Evolutionary conservation across 2,329 filamentous ascomycete genomes (phyloP).

Genomic region (Aspergillus fumigatus): DNA sequence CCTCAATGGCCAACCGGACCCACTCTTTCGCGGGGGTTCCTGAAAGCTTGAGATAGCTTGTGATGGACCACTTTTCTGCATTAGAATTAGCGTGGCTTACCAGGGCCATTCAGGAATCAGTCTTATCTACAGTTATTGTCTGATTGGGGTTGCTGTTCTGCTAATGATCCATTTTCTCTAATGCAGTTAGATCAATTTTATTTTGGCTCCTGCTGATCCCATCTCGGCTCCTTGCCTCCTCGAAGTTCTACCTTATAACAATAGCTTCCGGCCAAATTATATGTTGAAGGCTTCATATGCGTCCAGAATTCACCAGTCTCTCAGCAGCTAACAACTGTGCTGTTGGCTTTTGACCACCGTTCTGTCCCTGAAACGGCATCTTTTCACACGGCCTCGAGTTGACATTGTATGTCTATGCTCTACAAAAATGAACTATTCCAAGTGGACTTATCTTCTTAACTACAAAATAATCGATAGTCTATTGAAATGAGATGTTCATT

Average conservation of each 20-base stretch:
- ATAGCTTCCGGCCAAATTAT: too few species aligned
- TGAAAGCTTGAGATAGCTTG: conserved; percentile 10
- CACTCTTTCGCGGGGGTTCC: background rate
- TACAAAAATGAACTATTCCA: background rate
- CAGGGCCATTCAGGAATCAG: background rate
- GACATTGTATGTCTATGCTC: background rate
- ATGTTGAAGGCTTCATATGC: background rate
- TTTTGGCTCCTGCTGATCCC: too few species aligned
- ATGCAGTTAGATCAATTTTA: background rate
- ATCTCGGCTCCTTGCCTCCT: too few species aligned
- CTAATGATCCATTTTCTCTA: background rate
- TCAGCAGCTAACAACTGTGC: background rate
- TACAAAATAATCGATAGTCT: too few species aligned
- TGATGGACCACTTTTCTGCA: background rate
- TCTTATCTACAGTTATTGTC: background rate
- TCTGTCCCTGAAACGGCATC: background rate
- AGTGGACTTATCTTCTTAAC: too few species aligned
- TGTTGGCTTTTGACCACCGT: too few species aligned
- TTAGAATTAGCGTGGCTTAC: background rate
- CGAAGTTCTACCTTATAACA: background rate
- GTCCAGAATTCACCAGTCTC: background rate
- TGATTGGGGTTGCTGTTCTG: background rate
- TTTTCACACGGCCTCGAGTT: background rate
- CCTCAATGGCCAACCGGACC: background rate
- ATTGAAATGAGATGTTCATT: too few species aligned